These are phyloP conservation scores for Trichocladium uniseriatum DNA, from an alignment of 495 filamentous ascomycete genomes.

Conservation along the genomic window DNA sequence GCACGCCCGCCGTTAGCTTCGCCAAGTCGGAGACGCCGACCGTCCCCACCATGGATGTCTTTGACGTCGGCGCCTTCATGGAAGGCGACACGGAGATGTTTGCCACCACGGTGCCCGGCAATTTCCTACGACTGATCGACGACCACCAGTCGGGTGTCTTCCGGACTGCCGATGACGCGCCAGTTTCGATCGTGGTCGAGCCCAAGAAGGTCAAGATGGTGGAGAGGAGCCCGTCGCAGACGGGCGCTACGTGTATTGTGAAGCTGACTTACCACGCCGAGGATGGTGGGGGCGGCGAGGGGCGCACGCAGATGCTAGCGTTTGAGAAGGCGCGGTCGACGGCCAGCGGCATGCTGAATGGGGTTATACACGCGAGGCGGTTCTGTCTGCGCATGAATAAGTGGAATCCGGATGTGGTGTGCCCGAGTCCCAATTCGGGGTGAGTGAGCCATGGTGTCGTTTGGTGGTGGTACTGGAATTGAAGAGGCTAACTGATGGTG, in stretches of 20 bases:
- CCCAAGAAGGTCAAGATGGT: constrained; percentile 14
- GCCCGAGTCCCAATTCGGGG: background rate
- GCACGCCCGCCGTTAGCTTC: background rate
- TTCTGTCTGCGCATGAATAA: constrained; percentile 26
- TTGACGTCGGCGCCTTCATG: constrained; percentile 5
- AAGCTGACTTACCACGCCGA: background rate
- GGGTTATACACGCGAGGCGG: constrained; percentile 25
- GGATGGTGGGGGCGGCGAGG: background rate
- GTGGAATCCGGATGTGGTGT: constrained; percentile 21
- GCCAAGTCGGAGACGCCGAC: background rate
- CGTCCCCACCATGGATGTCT: constrained; percentile 6
- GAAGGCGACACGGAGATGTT: background rate
- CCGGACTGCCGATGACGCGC: constrained; percentile 1
- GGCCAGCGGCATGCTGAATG: constrained; percentile 13
- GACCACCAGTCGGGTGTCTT: constrained; percentile 9
- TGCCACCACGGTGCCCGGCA: background rate
- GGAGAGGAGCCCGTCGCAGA: constrained; percentile 2
- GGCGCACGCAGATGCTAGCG: constrained; percentile 4
- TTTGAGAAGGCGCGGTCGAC: constrained; percentile 11
- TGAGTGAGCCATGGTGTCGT: too few relatives aligned
- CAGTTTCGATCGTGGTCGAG: constrained; percentile 13
- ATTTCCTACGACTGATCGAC: constrained; percentile 11
- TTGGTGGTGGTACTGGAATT: too few relatives aligned
- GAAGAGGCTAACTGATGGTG: background rate
- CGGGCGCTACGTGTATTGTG: constrained; percentile 4